Conservation (phyloP, 306 rosid genomes). For the Gastrolobium bilobum region DNA sequence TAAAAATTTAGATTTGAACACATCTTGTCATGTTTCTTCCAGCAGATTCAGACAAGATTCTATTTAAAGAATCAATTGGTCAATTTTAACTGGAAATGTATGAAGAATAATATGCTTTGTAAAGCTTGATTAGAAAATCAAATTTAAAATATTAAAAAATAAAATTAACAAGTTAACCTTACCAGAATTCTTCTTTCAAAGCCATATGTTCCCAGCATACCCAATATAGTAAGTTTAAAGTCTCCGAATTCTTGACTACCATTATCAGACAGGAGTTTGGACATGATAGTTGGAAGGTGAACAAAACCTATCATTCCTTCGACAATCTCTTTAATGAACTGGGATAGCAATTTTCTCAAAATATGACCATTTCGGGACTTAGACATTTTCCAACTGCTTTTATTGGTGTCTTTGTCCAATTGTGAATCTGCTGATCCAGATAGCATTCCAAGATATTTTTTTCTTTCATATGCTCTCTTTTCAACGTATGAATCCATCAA, state of each 20-base stretch:
- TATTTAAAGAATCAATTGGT: constrained; percentile 32
- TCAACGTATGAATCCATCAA: constrained; percentile 68
- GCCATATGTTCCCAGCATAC: constrained; percentile 95
- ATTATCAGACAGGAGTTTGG: constrained; percentile 94
- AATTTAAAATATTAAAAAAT: constrained; percentile 13
- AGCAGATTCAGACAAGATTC: constrained; percentile 12
- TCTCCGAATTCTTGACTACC: constrained; percentile 96
- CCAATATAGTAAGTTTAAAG: constrained; percentile 91
- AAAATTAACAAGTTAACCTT: constrained; percentile 38
- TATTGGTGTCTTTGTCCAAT: constrained; percentile 58
- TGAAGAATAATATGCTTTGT: constrained; percentile 32
- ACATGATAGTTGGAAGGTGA: constrained; percentile 93
- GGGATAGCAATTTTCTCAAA: constrained; percentile 81
- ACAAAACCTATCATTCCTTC: constrained; percentile 98
- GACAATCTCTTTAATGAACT: constrained; percentile 91
- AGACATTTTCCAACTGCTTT: constrained; percentile 83
- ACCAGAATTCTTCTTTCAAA: constrained; percentile 99
- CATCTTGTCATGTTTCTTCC: constrained; percentile 35
- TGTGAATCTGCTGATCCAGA: constrained; percentile 58
- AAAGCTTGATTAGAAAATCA: constrained; percentile 37
- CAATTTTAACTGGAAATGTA: constrained; percentile 19
- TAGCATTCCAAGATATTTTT: constrained; percentile 53
- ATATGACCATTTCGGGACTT: constrained; percentile 64
- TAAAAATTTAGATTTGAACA: constrained; percentile 16
- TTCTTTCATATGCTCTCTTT: constrained; percentile 57